These are phyloP conservation scores for Arabis alpina DNA, from an alignment of 345 rosid species.

Conservation along the genomic window DNA sequence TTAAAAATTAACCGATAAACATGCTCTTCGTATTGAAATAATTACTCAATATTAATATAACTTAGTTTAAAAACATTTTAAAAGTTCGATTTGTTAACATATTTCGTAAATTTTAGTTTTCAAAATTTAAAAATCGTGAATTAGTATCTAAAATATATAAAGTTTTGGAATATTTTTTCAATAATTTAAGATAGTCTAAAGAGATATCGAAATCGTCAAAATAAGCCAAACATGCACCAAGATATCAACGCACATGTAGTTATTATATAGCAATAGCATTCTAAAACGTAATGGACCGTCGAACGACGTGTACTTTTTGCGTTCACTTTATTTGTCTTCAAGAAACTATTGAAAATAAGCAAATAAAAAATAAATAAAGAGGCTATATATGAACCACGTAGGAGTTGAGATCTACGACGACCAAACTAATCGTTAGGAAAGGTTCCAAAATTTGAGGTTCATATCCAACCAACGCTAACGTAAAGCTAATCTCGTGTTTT, in stretches of 20 bases:
- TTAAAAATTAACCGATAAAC: too few species aligned
- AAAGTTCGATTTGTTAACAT: too few species aligned
- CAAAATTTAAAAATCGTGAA: too few species aligned
- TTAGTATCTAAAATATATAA: too few species aligned
- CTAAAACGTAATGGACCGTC: constrained; percentile 30
- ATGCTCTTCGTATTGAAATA: too few species aligned
- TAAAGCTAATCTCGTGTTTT: constrained; percentile 38
- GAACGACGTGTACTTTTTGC: constrained; percentile 42
- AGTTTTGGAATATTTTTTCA: too few species aligned
- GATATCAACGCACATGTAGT: constrained; percentile 35
- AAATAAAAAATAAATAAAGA: constrained; percentile 33
- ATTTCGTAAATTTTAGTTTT: too few species aligned
- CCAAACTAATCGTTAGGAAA: constrained; percentile 44
- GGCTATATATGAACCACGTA: constrained; percentile 63
- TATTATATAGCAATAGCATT: constrained; percentile 26
- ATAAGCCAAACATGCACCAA: constrained; percentile 32
- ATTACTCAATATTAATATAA: too few species aligned
- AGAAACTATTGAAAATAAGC: constrained; percentile 14
- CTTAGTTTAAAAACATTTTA: too few species aligned
- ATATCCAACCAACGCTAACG: constrained; percentile 52
- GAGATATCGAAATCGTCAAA: constrained; percentile 25
- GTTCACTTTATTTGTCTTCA: constrained; percentile 38
- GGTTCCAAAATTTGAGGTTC: constrained; percentile 53
- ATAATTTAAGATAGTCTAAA: neutral
- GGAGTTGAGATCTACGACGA: constrained; percentile 31